Base-by-base conservation (phyloP, 1,284 basidiomycete genomes). In the Phaffia rhodozyma region DNA sequence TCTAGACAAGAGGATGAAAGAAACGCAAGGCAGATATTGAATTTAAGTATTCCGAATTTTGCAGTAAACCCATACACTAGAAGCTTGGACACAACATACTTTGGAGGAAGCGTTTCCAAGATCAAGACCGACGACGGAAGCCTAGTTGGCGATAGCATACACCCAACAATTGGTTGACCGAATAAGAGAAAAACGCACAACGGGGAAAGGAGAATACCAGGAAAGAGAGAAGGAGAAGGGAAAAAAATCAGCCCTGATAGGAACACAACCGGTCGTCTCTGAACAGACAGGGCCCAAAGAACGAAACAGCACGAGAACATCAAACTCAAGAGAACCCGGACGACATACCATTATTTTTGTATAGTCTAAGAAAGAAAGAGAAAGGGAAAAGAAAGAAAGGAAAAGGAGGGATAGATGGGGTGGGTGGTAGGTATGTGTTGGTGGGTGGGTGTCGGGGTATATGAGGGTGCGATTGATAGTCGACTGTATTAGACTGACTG, bases 31-130 rank as follows among this genome's bases (percentile, higher is more conserved):
- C 55, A 52, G 29, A 29, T 63, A 64, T 59, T 65, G 48, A 55
- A 27, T 30, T 61, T 54, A 64, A 51, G 67, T 70, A 58, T 60
- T 64, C 67, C 63, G 60, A 62, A 48, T 48, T 58, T 51, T 21
- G 25, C 27, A 20, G n/a, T 34, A 9, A 9, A 34, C 9, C 34
- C 67, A 53, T 58, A 60, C 52, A 49, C 51, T 27, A 60, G 38
- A 53, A n/a, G 52, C 30, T 62, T 47, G 21, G 18, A 25, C 16
- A 18, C 18, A 21, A 54, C 66, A 23, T 61, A 86, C 87, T 81
- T 91, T 90, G 78, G 86, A 88, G 75, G 86, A 84, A 38, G 91
- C 81, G 67, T 89, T 84, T 74, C 91, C 91, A 75, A 93, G 83
- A 80, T 94, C 91, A 71, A 93, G 83, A 74, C 91, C 91, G 72